Percentiles rank a stretch among this genome's conserved stretches.
These are phyloP conservation scores for Hyphodiscus sp. DNA, from an alignment of 2,329 filamentous ascomycete species.

Conservation along the genomic window DNA sequence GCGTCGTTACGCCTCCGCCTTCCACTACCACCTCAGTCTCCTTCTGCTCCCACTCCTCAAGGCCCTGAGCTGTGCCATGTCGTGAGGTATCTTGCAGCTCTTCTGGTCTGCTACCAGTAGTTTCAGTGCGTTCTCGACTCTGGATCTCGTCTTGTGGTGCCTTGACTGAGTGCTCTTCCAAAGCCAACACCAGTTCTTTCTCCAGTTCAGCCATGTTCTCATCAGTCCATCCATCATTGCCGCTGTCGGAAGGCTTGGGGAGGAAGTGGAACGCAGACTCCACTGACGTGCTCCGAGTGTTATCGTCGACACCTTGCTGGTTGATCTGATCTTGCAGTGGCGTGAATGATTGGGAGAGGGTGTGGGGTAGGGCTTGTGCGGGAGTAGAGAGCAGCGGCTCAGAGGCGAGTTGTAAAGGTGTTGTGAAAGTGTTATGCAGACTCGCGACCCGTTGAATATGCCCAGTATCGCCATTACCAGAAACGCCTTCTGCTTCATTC, in stretches of 20 bases:
- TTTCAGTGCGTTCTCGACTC: no score
- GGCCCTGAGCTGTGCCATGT: no score
- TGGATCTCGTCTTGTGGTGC: no score
- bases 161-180: conserved; percentile 3
- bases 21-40: no score
- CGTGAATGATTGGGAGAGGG: neutral
- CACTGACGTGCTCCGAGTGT: conserved; percentile 4
- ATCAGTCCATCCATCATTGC: conserved; percentile 5
- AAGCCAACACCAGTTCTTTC: conserved; percentile 1
- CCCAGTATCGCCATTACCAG: no score
- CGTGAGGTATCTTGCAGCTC: no score
- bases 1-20: no score
- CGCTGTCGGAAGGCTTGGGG: conserved; percentile 1
- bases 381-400: conserved; percentile 8
- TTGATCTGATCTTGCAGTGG: conserved; percentile 5
- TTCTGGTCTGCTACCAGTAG: no score
- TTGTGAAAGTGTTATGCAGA: neutral
- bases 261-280: conserved; percentile 3
- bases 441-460: no score
- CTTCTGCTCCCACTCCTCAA: no score
- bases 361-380: neutral
- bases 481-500: conserved; percentile 6
- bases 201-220: conserved; percentile 3
- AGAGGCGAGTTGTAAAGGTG: conserved; percentile 13
- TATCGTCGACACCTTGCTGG: conserved; percentile 5